A percentile compares a stretch with the other conserved stretches of the same genome.
phyloP scores from a whole-genome alignment of 2,329 filamentous ascomycete genomes.

The Cercospora sp. region DNA sequence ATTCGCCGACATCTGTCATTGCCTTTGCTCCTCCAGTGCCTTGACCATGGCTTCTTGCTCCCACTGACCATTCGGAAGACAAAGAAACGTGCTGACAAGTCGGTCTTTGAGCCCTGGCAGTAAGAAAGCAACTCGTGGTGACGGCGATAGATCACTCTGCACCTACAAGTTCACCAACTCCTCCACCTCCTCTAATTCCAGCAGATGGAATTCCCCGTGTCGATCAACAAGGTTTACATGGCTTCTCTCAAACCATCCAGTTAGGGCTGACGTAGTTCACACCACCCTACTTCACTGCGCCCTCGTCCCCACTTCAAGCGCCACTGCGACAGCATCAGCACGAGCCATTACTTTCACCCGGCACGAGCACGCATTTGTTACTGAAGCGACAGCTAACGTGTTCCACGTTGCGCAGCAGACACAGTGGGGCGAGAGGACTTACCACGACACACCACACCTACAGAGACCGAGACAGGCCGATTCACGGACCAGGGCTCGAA shows the following conservation, averaged over 20 bases:
- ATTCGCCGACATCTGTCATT: neutral
- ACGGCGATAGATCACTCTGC: neutral
- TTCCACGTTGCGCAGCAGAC: neutral
- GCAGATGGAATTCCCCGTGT: neutral
- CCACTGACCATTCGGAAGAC: neutral
- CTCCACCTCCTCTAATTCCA: neutral
- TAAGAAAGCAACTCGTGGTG: neutral
- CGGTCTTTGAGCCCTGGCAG: neutral
- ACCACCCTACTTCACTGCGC: constrained; percentile 1
- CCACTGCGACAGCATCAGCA: constrained; percentile 6
- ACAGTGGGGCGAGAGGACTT: neutral
- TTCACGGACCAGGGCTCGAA: neutral
- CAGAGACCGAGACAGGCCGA: neutral
- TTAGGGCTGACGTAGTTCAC: constrained; percentile 5
- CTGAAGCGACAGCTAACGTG: constrained; percentile 2
- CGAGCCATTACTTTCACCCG: neutral
- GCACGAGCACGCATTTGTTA: neutral
- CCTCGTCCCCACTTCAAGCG: constrained; percentile 5
- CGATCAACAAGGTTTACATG: constrained; percentile 3
- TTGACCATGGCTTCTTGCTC: neutral
- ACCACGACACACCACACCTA: neutral
- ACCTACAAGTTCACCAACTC: neutral
- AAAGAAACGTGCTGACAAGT: neutral
- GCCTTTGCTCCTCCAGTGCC: neutral
- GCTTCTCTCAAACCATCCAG: neutral